Evolutionary conservation across 2,329 filamentous ascomycete genomes (phyloP).

Genomic region (Nemania bipapillata): DNA sequence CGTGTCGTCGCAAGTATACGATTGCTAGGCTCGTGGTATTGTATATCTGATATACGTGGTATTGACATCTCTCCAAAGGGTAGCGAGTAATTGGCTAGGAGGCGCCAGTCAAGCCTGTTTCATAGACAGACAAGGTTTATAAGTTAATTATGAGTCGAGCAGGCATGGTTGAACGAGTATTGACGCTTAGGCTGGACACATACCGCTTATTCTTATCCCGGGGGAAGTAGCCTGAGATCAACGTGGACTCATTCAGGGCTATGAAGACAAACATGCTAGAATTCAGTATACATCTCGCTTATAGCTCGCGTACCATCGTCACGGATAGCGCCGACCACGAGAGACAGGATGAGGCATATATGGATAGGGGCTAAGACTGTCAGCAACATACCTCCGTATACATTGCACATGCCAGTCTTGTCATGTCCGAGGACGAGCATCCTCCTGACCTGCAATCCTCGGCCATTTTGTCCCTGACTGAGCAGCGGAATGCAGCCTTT

Average conservation of each 20-base stretch:
- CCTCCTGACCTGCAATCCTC: slow-evolving; percentile 49
- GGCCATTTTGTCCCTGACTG: background rate
- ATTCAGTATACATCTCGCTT: slow-evolving; percentile 21
- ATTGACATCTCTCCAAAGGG: slow-evolving; percentile 51
- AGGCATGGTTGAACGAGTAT: background rate
- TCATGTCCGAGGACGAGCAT: slow-evolving; percentile 56
- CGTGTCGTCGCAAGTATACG: slow-evolving; percentile 16
- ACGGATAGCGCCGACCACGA: background rate
- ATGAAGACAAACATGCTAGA: background rate
- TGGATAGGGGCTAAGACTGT: background rate
- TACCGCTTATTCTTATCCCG: slow-evolving; percentile 59
- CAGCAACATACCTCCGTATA: slow-evolving; percentile 58
- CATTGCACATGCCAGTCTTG: slow-evolving; percentile 56
- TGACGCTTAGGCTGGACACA: slow-evolving; percentile 11
- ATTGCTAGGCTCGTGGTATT: slow-evolving; percentile 58
- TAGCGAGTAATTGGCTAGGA: slow-evolving; percentile 40
- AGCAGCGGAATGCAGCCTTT: slow-evolving; percentile 57
- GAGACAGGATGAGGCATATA: background rate
- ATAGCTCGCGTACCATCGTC: background rate
- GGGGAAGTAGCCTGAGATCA: slow-evolving; percentile 58
- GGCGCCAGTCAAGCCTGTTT: slow-evolving; percentile 40
- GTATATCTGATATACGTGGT: slow-evolving; percentile 57
- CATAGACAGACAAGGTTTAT: background rate
- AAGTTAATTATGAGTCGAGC: background rate
- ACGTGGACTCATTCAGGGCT: slow-evolving; percentile 52